phyloP scores from a whole-genome alignment of 1,284 basidiomycete species.

The Pseudozyma thailandica region DNA sequence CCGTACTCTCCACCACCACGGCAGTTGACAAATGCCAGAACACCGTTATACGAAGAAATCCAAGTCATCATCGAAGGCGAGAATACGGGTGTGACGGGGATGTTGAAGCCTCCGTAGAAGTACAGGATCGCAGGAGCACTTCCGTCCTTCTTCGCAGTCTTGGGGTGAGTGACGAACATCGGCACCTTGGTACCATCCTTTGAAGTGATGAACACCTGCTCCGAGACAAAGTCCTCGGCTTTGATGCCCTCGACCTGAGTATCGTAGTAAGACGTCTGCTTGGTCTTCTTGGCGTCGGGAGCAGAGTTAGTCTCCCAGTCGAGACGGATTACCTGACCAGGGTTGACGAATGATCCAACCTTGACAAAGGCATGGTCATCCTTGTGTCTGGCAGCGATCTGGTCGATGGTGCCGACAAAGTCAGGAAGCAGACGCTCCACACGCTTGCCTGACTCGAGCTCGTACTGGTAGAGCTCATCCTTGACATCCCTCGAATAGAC shows the following conservation, averaged over 20 bases:
- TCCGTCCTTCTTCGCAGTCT: slow-evolving; percentile 78
- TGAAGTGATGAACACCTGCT: slow-evolving; percentile 74
- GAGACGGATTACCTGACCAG: slow-evolving; percentile 73
- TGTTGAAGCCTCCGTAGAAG: slow-evolving; percentile 73
- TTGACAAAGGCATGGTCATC: slow-evolving; percentile 78
- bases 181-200: slow-evolving; percentile 85
- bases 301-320: slow-evolving; percentile 62
- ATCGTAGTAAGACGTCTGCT: slow-evolving; percentile 72
- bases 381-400: slow-evolving; percentile 73
- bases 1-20: slow-evolving; percentile 87
- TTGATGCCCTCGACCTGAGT: slow-evolving; percentile 77
- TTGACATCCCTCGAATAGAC: slow-evolving; percentile 83
- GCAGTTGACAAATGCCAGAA: slow-evolving; percentile 75
- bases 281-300: slow-evolving; percentile 22
- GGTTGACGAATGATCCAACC: slow-evolving; percentile 79
- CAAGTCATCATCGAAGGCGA: slow-evolving; percentile 80
- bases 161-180: slow-evolving; percentile 86
- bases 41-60: slow-evolving; percentile 78
- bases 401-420: slow-evolving; percentile 76
- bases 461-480: slow-evolving; percentile 82
- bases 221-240: slow-evolving; percentile 77
- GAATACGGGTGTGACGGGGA: slow-evolving; percentile 79
- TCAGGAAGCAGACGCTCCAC: slow-evolving; percentile 75
- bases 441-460: slow-evolving; percentile 73
- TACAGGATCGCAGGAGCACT: slow-evolving; percentile 83